These are phyloP conservation scores for Exophiala lecanii-corni DNA, from an alignment of 2,329 filamentous ascomycete genomes.

Conservation along the genomic window DNA sequence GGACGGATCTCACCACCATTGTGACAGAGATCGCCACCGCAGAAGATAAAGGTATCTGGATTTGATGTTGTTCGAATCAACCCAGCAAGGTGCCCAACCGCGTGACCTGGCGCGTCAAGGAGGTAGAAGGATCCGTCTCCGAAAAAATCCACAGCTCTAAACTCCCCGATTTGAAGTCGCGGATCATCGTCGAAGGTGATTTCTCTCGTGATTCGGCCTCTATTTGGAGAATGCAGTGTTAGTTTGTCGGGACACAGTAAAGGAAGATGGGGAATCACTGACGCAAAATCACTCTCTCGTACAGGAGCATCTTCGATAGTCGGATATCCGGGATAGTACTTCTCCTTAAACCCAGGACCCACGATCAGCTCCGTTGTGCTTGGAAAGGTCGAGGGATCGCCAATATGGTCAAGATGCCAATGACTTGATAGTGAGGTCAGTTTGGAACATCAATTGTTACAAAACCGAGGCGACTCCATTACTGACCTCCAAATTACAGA, in stretches of 20 bases:
- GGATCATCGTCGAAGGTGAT: neutral
- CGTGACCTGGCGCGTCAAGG: constrained; percentile 43
- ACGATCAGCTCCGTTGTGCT: constrained; percentile 45
- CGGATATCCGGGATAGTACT: constrained; percentile 47
- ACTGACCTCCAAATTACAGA: constrained; percentile 12
- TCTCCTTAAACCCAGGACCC: constrained; percentile 48
- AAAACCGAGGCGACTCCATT: too few relatives aligned
- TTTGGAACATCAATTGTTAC: too few relatives aligned
- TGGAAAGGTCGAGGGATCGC: constrained; percentile 47
- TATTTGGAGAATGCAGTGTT: neutral
- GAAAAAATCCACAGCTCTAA: constrained; percentile 39
- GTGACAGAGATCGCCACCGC: constrained; percentile 47
- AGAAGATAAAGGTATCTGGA: constrained; percentile 42
- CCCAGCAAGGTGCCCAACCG: constrained; percentile 46
- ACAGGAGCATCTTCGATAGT: constrained; percentile 33
- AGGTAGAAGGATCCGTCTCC: constrained; percentile 40
- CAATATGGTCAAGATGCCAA: constrained; percentile 42
- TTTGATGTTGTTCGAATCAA: constrained; percentile 40
- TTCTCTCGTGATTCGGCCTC: constrained; percentile 1
- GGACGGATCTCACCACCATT: constrained; percentile 28
- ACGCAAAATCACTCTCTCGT: constrained; percentile 33
- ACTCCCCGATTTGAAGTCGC: constrained; percentile 29
- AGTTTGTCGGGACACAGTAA: neutral
- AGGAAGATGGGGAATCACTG: neutral
- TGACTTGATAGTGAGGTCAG: constrained; percentile 20